Evolutionary conservation across 345 rosid genomes (phyloP).

Genomic region (Eutrema japonicum): DNA sequence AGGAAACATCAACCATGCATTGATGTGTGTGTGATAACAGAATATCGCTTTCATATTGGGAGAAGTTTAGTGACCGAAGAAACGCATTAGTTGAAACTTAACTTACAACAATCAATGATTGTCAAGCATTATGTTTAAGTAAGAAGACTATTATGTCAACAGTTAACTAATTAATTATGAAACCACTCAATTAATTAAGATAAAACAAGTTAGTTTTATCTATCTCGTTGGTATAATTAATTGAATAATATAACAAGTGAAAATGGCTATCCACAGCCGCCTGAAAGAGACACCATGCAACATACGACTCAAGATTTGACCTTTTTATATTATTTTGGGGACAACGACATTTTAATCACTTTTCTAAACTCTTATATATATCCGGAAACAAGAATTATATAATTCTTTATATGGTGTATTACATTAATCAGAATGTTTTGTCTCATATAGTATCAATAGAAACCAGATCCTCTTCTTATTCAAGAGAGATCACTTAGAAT

Average conservation of each 20-base stretch:
- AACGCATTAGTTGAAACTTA: constrained; percentile 43
- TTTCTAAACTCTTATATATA: neutral
- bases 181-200: constrained; percentile 23
- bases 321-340: constrained; percentile 15
- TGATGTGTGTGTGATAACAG: constrained; percentile 39
- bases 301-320: constrained; percentile 34
- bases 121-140: constrained; percentile 13
- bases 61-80: constrained; percentile 32
- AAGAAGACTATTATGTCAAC: constrained; percentile 28
- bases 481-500: constrained; percentile 34
- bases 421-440: constrained; percentile 23
- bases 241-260: constrained; percentile 4
- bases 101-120: constrained; percentile 27
- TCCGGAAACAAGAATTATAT: neutral
- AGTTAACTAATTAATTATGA: constrained; percentile 19
- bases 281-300: constrained; percentile 38
- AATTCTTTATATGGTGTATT: constrained; percentile 18
- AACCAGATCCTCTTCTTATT: constrained; percentile 26
- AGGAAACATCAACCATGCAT: constrained; percentile 17
- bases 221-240: neutral
- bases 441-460: constrained; percentile 27
- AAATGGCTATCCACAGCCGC: constrained; percentile 31
- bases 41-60: constrained; percentile 29
- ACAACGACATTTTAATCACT: constrained; percentile 26
- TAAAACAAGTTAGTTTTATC: neutral